Base-by-base conservation (phyloP, 805 yeast genomes). In the Peterozyma xylosa region DNA sequence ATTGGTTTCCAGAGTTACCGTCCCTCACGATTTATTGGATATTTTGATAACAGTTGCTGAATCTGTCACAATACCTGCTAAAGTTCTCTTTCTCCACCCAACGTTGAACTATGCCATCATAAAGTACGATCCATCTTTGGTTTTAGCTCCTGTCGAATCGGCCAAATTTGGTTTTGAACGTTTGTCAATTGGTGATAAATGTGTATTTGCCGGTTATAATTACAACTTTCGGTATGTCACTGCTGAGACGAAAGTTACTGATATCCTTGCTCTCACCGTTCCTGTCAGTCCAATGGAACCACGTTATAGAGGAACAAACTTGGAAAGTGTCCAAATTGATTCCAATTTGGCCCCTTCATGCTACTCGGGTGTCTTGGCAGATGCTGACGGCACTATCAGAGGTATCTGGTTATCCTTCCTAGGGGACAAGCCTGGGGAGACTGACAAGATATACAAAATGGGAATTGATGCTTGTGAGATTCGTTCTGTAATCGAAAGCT, bases 331-430 rank as follows among this genome's bases (percentile, higher is more conserved):
- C 18, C 68, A 85, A 11, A 73, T 87, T 37, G 96, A 90, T 55
- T 81, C 86, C 35, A 78, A 76, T 45, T 62, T 82, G 41, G 76
- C 86, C 39, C 76, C 76, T 37, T 87, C 84, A 49, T 86, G 95
- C 62, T 76, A 75, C 27, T 75, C 93, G 3, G 97, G 96, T 52
- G 74, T 88, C 3, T 62, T 90, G 37, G 82, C 85, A 4, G 89
- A 86, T 57, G 62, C 71, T 36, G 85, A 83, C 54, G 97, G 96
- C 11, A 74, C 81, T 0, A 75, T 90, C 11, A 74, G 91, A 48
- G 95, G 93, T 0, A 65, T 90, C 45, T 90, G 96, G 96, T 61
- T 89, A 49, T 74, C 91, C 1, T 88, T 77, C 59, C 69, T 88
- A 42, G 96, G 95, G 14, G 96, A 86, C 51, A 74, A 79, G 40